phyloP scores from a whole-genome alignment of 129 eudicot genomes.

The Flaveria linearis region DNA sequence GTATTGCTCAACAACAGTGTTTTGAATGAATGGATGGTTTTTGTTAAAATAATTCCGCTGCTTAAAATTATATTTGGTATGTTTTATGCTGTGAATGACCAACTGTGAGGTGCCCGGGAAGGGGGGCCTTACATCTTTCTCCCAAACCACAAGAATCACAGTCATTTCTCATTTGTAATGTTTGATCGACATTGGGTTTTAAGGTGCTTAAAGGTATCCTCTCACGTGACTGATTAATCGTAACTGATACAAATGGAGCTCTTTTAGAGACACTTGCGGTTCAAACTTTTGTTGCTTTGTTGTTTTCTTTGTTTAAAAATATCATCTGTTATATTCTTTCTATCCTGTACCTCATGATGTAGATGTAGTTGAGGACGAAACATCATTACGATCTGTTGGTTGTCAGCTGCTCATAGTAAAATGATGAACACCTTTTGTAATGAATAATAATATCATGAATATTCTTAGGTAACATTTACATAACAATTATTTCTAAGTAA shows the following conservation, averaged over 20 bases:
- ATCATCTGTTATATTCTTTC: not conserved
- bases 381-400: not conserved
- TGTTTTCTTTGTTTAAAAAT: not conserved
- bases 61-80: no score
- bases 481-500: no score
- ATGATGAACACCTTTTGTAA: not conserved
- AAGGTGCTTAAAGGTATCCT: not conserved
- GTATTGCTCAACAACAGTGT: no score
- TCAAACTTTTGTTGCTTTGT: not conserved
- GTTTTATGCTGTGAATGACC: no score
- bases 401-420: not conserved
- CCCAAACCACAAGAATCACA: no score
- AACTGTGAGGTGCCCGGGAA: no score
- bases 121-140: no score
- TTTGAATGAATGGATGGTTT: no score
- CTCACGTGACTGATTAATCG: not conserved
- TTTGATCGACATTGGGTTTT: not conserved
- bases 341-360: not conserved
- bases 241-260: not conserved
- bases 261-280: not conserved
- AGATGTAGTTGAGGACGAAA: not conserved
- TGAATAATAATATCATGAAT: not conserved
- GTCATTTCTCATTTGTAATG: no score
- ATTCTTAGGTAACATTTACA: not conserved
- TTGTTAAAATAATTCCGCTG: no score